phyloP scores from a whole-genome alignment of 305 asterid species.

The Fraxinus greggii region DNA sequence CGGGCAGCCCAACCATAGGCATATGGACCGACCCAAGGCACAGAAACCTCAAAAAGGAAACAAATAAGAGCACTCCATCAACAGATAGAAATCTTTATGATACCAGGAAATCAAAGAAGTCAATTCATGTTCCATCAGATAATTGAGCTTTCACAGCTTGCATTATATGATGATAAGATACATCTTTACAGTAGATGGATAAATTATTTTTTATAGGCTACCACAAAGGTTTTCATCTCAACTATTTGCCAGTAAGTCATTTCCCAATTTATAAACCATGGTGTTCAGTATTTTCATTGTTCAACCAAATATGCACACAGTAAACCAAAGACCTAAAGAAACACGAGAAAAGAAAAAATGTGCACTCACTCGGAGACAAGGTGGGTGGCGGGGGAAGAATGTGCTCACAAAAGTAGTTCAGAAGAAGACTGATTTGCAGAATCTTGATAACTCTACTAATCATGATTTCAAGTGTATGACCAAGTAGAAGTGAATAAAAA shows the following conservation, averaged over 20 bases:
- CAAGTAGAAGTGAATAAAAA: not conserved
- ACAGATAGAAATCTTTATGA: not conserved
- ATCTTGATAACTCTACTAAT: not conserved
- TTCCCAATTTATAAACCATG: not conserved
- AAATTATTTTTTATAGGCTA: not conserved
- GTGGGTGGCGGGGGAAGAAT: not conserved
- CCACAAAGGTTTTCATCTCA: constrained; percentile 9
- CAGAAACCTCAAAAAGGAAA: constrained; percentile 21
- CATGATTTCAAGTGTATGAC: not conserved
- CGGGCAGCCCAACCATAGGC: constrained; percentile 14
- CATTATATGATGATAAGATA: not conserved
- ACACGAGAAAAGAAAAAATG: not conserved
- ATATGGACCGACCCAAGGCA: not conserved
- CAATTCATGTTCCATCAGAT: not conserved
- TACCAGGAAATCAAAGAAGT: not conserved
- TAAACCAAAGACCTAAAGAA: not conserved
- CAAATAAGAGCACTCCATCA: constrained; percentile 18
- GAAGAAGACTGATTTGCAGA: not conserved
- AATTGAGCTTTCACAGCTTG: not conserved
- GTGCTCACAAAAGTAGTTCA: not conserved
- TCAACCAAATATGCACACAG: not conserved
- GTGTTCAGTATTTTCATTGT: not conserved
- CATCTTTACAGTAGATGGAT: not conserved
- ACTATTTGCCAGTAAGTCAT: constrained; percentile 4
- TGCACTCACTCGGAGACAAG: not conserved